A percentile compares a stretch with the other conserved stretches of the same genome.
Evolutionary conservation across 371 early-diverging fungal species (phyloP).

Genomic region (Parasitella parasitica): DNA sequence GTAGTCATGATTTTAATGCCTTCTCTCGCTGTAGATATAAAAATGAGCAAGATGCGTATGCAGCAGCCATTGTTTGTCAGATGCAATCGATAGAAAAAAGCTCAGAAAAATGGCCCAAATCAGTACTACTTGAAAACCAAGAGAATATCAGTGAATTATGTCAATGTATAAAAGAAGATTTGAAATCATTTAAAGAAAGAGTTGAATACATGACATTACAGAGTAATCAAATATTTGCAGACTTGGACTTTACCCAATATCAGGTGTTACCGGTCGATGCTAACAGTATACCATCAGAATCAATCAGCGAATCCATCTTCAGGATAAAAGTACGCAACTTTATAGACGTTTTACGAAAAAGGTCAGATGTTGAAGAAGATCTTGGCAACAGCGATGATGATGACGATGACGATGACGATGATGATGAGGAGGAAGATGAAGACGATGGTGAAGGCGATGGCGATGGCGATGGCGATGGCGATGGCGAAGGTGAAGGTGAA

Average conservation of each 20-base stretch:
- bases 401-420: slow-evolving; percentile 18
- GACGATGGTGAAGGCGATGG: slow-evolving; percentile 13
- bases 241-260: background rate
- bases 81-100: slow-evolving; percentile 22
- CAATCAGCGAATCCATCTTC: slow-evolving; percentile 23
- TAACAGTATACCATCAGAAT: background rate
- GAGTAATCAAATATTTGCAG: background rate
- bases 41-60: slow-evolving; percentile 21
- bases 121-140: slow-evolving; percentile 1
- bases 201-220: slow-evolving; percentile 8
- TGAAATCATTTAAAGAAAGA: slow-evolving; percentile 14
- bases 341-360: slow-evolving; percentile 15
- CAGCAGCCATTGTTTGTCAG: slow-evolving; percentile 10
- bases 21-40: slow-evolving; percentile 9
- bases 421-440: background rate
- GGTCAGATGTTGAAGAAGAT: slow-evolving; percentile 19
- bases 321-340: slow-evolving; percentile 26
- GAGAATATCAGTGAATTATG: slow-evolving; percentile 10
- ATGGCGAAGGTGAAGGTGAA: background rate
- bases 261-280: background rate
- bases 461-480: slow-evolving; percentile 9
- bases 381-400: slow-evolving; percentile 19
- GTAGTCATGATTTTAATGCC: background rate
- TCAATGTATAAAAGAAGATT: slow-evolving; percentile 12
- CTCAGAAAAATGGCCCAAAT: slow-evolving; percentile 10